Conservation (phyloP, 805 yeast genomes). For the Teunomyces atbi region DNA sequence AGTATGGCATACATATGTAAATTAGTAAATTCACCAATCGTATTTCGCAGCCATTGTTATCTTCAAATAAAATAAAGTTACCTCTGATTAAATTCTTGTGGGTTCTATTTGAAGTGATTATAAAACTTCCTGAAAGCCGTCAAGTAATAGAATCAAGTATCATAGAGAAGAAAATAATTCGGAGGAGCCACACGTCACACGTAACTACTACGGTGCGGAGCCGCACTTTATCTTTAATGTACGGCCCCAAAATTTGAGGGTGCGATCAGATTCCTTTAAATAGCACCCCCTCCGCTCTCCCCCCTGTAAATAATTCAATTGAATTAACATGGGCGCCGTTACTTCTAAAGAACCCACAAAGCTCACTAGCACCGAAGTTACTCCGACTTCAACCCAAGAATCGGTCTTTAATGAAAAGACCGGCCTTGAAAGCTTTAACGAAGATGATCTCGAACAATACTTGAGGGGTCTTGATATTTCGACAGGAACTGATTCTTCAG, state of each 20-base stretch:
- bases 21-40: neutral
- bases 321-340: neutral
- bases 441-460: conserved; percentile 5
- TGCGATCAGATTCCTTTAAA: neutral
- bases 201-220: conserved; percentile 6
- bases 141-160: too few relatives aligned
- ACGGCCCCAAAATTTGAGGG: neutral
- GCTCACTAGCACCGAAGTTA: neutral
- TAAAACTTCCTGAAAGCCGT: too few relatives aligned
- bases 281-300: neutral
- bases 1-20: conserved; percentile 1
- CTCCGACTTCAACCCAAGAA: neutral
- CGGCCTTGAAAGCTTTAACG: neutral
- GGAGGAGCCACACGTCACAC: neutral
- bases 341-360: neutral
- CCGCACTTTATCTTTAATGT: neutral
- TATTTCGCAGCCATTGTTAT: neutral
- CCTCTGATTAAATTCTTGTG: too few relatives aligned
- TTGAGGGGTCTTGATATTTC: conserved; percentile 14
- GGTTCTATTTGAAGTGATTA: too few relatives aligned
- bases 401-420: conserved; percentile 10
- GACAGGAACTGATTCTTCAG: conserved; percentile 1
- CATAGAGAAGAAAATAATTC: too few relatives aligned
- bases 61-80: too few relatives aligned
- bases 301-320: neutral